phyloP scores from a whole-genome alignment of 2,329 filamentous ascomycete genomes.

The Hypoxylon sp. region DNA sequence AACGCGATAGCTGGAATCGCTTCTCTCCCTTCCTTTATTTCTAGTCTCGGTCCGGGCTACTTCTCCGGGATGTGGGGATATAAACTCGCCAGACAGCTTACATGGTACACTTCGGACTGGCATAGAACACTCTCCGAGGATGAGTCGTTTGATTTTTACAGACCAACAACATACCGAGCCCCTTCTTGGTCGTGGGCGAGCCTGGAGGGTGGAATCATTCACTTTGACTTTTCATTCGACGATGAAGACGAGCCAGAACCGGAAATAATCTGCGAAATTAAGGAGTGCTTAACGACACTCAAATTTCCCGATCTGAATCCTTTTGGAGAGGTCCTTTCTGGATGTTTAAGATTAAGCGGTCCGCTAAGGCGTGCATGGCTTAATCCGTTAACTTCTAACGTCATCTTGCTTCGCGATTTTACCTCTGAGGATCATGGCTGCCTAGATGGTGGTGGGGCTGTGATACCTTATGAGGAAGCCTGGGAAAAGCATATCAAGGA shows the following conservation, averaged over 20 bases:
- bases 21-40: neutral
- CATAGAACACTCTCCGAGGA: neutral
- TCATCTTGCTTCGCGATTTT: neutral
- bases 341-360: neutral
- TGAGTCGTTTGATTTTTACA: neutral
- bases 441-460: neutral
- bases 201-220: neutral
- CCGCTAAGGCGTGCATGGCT: neutral
- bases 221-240: slow-evolving; percentile 4
- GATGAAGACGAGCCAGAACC: slow-evolving; percentile 1
- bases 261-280: neutral
- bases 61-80: slow-evolving; percentile 2
- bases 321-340: neutral
- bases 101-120: neutral
- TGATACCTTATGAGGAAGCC: neutral
- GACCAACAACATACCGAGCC: neutral
- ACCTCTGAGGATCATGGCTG: neutral
- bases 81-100: neutral
- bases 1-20: neutral
- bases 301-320: slow-evolving; percentile 2
- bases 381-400: slow-evolving; percentile 1
- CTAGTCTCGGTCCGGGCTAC: neutral
- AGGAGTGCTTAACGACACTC: neutral
- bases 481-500: neutral
- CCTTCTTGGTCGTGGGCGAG: slow-evolving; percentile 4